Conservation (phyloP, 495 filamentous ascomycete genomes). For the Aspergillus leporis region DNA sequence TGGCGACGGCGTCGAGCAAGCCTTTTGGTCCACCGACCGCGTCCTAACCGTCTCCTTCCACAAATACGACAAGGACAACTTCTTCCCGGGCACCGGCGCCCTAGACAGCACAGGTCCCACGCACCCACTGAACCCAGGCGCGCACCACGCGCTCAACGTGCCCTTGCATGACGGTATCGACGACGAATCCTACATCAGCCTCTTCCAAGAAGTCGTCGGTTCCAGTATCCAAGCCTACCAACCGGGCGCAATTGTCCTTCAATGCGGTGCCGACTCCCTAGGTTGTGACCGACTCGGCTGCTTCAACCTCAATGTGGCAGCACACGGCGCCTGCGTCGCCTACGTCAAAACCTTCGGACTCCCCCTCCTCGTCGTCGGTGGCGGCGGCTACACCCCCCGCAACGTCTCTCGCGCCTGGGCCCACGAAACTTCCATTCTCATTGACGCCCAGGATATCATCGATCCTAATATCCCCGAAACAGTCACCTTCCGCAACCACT, state of each 20-base stretch:
- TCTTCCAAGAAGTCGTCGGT: conserved; percentile 81
- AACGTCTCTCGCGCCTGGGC: conserved; percentile 97
- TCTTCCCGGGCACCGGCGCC: conserved; percentile 69
- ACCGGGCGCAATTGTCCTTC: conserved; percentile 86
- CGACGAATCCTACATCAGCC: conserved; percentile 81
- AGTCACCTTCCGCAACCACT: conserved; percentile 77
- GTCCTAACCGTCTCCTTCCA: conserved; percentile 97
- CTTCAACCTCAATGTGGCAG: conserved; percentile 94
- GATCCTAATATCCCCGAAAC: conserved; percentile 70
- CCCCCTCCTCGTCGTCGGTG: conserved; percentile 86
- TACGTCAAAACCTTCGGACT: conserved; percentile 77
- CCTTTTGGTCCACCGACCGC: conserved; percentile 93
- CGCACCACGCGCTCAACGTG: conserved; percentile 66
- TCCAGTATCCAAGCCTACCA: conserved; percentile 73
- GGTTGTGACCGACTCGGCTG: conserved; percentile 90
- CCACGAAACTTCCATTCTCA: conserved; percentile 89
- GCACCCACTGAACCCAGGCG: conserved; percentile 61
- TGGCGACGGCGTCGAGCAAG: conserved; percentile 95
- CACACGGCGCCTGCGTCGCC: conserved; percentile 87
- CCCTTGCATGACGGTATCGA: conserved; percentile 81
- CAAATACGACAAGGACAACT: conserved; percentile 85
- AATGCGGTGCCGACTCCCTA: conserved; percentile 94
- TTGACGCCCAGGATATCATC: conserved; percentile 70
- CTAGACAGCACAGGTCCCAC: conserved; percentile 59
- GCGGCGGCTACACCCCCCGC: conserved; percentile 95